Base-by-base conservation (phyloP, 148 eudicot genomes). In the Cornus florida region DNA sequence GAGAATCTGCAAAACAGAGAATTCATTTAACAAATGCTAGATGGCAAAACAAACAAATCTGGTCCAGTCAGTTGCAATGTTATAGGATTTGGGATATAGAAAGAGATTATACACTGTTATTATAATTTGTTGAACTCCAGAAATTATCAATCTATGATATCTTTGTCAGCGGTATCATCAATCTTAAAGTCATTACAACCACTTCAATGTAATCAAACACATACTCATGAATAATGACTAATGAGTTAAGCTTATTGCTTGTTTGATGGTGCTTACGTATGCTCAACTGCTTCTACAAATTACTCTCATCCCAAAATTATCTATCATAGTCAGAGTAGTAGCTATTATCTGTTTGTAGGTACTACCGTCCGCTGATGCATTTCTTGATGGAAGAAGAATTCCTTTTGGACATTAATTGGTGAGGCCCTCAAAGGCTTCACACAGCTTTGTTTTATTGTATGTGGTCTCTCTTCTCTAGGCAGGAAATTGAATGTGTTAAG, bases 151-250 rank as follows among this genome's bases (percentile, higher is more conserved):
- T 38, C 23, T n/a, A 19, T 70, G 71, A 68, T 70, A 39, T 39
- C 48, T 17, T 39, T 16, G 28, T 35, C 43, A n/a, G 67, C 60
- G 69, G 19, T 67, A 60, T 74, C 77, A 74, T 33, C 22, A 74
- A 74, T 31, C 32, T 7, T 41, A 13, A 35, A 38, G 20, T 64
- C 20, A 60, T 12, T 11, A 38, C 3, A 24, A 39, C 31, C 69
- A 75, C 11, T 39, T 75, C 5, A 19, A 11, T 33, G 13, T 12
- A 22, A 14, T n/a, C 35, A 35, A 2, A 5, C 1, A 43, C 48
- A 6, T 43, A 43, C 48, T 43, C 48, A n/a, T 43, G 2, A 3
- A 6, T 32, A 31, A 69, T 69, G 43, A 48, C 16, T 10, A 13
- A 2, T 17, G 23, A 19, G 66, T 35, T 33, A 19, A 35, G 48